phyloP scores from a whole-genome alignment of 140 eudicot species.

The Senecio squalidus region DNA sequence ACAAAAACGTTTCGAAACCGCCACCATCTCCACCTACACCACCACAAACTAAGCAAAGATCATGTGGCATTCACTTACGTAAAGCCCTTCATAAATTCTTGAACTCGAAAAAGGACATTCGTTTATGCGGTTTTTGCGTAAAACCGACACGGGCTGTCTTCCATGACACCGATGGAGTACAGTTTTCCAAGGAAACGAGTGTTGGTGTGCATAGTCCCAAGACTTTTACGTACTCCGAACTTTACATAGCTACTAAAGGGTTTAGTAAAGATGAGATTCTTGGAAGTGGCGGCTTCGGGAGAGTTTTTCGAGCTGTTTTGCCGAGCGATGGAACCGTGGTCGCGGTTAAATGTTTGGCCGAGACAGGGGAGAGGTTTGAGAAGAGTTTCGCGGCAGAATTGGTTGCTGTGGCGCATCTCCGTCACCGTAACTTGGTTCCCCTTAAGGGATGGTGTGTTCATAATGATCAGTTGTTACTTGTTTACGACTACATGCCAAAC shows the following conservation, averaged over 20 bases:
- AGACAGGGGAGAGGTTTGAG: conserved; percentile 62
- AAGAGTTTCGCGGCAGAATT: conserved; percentile 92
- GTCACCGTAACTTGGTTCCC: conserved; percentile 88
- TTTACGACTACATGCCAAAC: conserved; percentile 95
- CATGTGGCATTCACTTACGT: conserved; percentile 29
- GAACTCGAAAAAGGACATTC: conserved; percentile 25
- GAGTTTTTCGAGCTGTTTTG: conserved; percentile 65
- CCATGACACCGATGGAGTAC: conserved; percentile 75
- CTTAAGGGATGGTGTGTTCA: conserved; percentile 95
- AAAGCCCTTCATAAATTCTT: conserved; percentile 30
- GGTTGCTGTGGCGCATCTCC: conserved; percentile 91
- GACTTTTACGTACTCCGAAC: conserved; percentile 78
- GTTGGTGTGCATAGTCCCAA: conserved; percentile 47
- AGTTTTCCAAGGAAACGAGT: conserved; percentile 35
- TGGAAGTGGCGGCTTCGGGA: conserved; percentile 92
- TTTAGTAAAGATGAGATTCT: conserved; percentile 56
- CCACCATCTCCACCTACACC: conserved; percentile 10
- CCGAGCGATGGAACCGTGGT: conserved; percentile 82
- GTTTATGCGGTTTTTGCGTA: conserved; percentile 7
- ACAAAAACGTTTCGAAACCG: too few species aligned
- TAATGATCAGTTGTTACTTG: conserved; percentile 61
- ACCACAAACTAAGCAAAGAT: conserved; percentile 13
- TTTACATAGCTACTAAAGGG: conserved; percentile 77
- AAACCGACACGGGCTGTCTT: conserved; percentile 27
- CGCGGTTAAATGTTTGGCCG: conserved; percentile 83